Base-by-base conservation (phyloP, 805 yeast species). In the Grigorovia yakushimaensis region DNA sequence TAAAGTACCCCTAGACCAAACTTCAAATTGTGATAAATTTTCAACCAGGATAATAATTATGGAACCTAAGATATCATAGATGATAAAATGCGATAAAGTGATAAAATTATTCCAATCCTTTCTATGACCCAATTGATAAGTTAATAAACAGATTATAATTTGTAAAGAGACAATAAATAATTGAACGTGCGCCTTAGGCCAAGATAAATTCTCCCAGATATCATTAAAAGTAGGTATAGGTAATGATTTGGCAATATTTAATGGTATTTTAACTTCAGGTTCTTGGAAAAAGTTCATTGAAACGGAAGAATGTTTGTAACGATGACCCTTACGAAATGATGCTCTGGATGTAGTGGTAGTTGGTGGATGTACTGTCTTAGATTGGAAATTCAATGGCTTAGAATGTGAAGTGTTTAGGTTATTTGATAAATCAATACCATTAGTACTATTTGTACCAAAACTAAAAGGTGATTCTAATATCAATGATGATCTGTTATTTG, bases 211-310 rank as follows among this genome's bases (percentile, higher is more conserved):
- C 20, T 71, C 71, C 30, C 77, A 52, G 45, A 86, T 73, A 61
- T 91, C 96, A 15, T 61, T 60, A 15, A 75, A 57, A 39, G 72
- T 67, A 1, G 76, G 76, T 1, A 72, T 67, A 7, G 76, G 76
- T 40, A 68, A 59, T 1, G 77, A 66, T 21, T 77, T 82, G 1
- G 96, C 96, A 8, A 88, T 79, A 17, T 88, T 86, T 53, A 82
- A 75, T 0, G 88, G 84, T 4, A 84, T 81, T 36, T 81, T 72
- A 39, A 73, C 78, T 15, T 88, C 84, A 1, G 97, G 96, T 59
- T 91, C 97, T 64, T 87, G 96, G 62, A 93, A 91, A 62, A 91
- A 76, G 64, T 91, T 89, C 93, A 91, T 84, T 5, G 96, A 88
- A 5, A 91, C 96, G 8, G 96, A 88, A 2, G 97, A 88, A 65